Conservation (phyloP, 805 yeast species). For the Cyberlindnera mrakii region DNA sequence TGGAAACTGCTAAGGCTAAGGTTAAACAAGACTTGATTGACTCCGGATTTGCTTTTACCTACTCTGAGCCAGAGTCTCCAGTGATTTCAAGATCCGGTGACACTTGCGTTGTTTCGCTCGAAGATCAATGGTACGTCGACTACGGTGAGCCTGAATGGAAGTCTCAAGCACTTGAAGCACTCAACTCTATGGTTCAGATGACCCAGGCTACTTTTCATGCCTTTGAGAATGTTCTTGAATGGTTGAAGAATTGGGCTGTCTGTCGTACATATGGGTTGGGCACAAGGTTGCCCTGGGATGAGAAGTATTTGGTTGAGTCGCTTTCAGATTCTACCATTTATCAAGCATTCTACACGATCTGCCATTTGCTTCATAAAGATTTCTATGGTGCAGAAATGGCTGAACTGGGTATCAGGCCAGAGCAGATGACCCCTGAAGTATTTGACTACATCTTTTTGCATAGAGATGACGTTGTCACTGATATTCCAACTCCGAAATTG, state of each 20-base stretch:
- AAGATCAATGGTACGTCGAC: conserved; percentile 96
- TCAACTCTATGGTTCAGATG: conserved; percentile 70
- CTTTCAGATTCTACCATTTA: conserved; percentile 93
- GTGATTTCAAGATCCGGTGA: conserved; percentile 95
- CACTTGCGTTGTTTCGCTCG: conserved; percentile 90
- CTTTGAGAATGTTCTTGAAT: conserved; percentile 87
- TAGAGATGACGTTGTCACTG: conserved; percentile 46
- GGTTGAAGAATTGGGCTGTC: conserved; percentile 98
- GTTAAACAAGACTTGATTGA: conserved; percentile 77
- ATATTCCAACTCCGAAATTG: conserved; percentile 63
- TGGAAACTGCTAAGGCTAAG: conserved; percentile 83
- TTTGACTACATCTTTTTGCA: conserved; percentile 86
- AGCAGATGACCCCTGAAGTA: conserved; percentile 86
- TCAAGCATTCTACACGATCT: conserved; percentile 90
- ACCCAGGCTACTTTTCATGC: conserved; percentile 82
- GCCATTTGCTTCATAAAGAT: conserved; percentile 81
- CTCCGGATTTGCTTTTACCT: conserved; percentile 76
- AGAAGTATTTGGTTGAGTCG: conserved; percentile 86
- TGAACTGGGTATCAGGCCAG: conserved; percentile 65
- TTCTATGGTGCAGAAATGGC: conserved; percentile 77
- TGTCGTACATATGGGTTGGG: conserved; percentile 96
- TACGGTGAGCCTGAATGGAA: conserved; percentile 76
- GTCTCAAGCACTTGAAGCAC: conserved; percentile 69
- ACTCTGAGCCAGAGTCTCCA: conserved; percentile 86
- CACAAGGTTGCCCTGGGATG: conserved; percentile 95